These are phyloP conservation scores for Rhytidhysteron rufulum DNA, from an alignment of 2,329 filamentous ascomycete genomes.

Conservation along the genomic window DNA sequence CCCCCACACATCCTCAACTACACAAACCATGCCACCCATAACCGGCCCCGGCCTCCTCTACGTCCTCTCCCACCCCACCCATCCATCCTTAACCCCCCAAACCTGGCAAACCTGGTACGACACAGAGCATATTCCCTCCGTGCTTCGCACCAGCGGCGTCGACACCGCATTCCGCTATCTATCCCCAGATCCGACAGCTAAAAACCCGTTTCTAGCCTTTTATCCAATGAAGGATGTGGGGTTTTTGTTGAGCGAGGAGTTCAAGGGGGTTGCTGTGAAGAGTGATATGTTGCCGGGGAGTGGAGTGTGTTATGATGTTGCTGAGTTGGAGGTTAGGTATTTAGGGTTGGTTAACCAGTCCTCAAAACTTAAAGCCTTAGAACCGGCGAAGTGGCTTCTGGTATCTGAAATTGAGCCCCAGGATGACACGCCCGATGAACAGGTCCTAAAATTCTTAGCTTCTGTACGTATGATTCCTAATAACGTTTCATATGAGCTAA, in stretches of 20 bases:
- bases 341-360: constrained; percentile 13
- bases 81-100: constrained; percentile 23
- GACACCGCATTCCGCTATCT: constrained; percentile 30
- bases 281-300: constrained; percentile 27
- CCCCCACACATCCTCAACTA: no score
- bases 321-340: constrained; percentile 26
- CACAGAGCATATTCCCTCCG: constrained; percentile 37
- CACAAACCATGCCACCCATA: constrained; percentile 10
- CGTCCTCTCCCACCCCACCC: constrained; percentile 24
- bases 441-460: constrained; percentile 15
- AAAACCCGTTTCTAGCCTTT: constrained; percentile 34
- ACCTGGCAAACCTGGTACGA: constrained; percentile 39
- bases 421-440: constrained; percentile 6
- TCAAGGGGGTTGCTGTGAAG: constrained; percentile 30
- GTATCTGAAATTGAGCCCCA: constrained; percentile 15
- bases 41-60: constrained; percentile 30
- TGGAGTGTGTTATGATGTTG: constrained; percentile 24
- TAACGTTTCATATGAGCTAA: no score
- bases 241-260: constrained; percentile 32
- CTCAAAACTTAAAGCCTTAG: constrained; percentile 9
- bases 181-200: constrained; percentile 19
- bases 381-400: constrained; percentile 13
- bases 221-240: constrained; percentile 36
- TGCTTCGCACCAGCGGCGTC: constrained; percentile 31
- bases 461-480: no score